These are phyloP conservation scores for Mycena maculata DNA, from an alignment of 768 basidiomycete genomes.

Conservation along the genomic window DNA sequence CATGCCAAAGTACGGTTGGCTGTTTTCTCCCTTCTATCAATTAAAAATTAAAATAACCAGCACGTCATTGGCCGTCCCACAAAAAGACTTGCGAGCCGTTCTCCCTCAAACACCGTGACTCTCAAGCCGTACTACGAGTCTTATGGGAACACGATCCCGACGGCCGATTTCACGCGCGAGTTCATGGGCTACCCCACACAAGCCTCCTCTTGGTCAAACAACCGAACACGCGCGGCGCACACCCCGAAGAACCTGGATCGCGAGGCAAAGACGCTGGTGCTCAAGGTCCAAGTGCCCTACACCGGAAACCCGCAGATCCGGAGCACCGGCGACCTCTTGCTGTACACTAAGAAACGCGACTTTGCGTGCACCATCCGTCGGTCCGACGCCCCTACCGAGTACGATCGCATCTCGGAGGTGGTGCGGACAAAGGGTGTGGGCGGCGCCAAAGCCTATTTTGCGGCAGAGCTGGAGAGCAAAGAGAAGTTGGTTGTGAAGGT, in stretches of 20 bases:
- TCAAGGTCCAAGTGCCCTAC: constrained; percentile 67
- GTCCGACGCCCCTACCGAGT: constrained; percentile 47
- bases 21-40: neutral
- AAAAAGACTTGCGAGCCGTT: constrained; percentile 62
- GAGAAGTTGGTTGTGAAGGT: constrained; percentile 63
- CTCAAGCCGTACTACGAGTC: constrained; percentile 56
- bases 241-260: constrained; percentile 35
- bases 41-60: constrained; percentile 42
- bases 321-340: constrained; percentile 45
- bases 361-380: constrained; percentile 58
- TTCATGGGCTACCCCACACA: constrained; percentile 22
- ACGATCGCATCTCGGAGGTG: constrained; percentile 53
- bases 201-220: constrained; percentile 11
- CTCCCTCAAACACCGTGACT: constrained; percentile 54
- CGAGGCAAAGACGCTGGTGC: constrained; percentile 17
- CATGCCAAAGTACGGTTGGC: constrained; percentile 62
- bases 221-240: constrained; percentile 20
- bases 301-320: constrained; percentile 13
- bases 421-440: constrained; percentile 56
- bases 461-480: constrained; percentile 42
- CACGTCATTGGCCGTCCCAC: constrained; percentile 59
- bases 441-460: constrained; percentile 34
- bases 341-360: constrained; percentile 67
- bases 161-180: constrained; percentile 23
- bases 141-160: constrained; percentile 40